A percentile compares a stretch with the other conserved stretches of the same genome.
Evolutionary conservation across 2,329 filamentous ascomycete genomes (phyloP).

Genomic region (Teratosphaeria destructans): DNA sequence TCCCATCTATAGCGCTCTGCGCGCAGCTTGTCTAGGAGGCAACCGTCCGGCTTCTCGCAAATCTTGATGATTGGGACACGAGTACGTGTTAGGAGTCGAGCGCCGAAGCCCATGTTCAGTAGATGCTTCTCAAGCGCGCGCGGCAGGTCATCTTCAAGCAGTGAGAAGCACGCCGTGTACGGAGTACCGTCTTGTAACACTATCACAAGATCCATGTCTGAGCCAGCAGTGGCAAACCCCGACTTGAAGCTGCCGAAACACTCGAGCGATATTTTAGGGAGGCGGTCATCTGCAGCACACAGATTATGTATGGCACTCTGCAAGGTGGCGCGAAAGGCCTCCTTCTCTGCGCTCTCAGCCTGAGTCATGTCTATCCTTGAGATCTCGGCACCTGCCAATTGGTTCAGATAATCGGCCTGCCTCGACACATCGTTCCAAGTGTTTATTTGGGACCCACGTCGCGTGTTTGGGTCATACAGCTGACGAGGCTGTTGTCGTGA

Average conservation of each 20-base stretch:
- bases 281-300: constrained; percentile 42
- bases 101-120: constrained; percentile 61
- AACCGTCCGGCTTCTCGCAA: constrained; percentile 57
- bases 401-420: constrained; percentile 35
- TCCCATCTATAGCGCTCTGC: constrained; percentile 66
- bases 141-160: constrained; percentile 51
- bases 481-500: constrained; percentile 11
- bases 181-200: constrained; percentile 42
- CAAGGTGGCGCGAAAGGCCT: constrained; percentile 55
- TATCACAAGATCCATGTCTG: constrained; percentile 81
- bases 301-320: constrained; percentile 54
- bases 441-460: constrained; percentile 4
- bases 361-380: constrained; percentile 51
- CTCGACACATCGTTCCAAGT: constrained; percentile 11
- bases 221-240: constrained; percentile 77
- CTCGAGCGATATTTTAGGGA: constrained; percentile 50
- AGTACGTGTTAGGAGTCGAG: constrained; percentile 65
- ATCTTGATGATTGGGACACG: constrained; percentile 82
- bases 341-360: constrained; percentile 58
- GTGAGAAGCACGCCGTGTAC: constrained; percentile 17
- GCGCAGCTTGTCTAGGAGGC: constrained; percentile 50
- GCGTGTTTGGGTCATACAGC: constrained; percentile 19
- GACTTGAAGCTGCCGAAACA: constrained; percentile 77
- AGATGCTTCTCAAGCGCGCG: constrained; percentile 66
- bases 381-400: constrained; percentile 38